Base-by-base conservation (phyloP, 164 flowering plant species). In the Berberis thunbergii region DNA sequence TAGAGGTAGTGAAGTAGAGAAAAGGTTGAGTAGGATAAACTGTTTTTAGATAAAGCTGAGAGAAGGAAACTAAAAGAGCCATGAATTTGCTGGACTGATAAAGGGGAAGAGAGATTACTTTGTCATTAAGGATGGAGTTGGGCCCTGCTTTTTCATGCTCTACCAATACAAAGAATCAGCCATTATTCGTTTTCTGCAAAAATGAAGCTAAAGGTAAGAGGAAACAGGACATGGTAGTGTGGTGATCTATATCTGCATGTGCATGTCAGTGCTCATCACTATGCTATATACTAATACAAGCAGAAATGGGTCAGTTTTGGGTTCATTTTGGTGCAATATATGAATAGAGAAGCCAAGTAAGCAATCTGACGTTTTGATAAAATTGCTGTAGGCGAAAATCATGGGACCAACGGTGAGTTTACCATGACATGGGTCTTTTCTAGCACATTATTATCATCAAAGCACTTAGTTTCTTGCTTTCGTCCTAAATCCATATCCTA, bases 121-220 rank as follows among this genome's bases (percentile, higher is more conserved):
- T 67, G 70, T 45, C 41, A 54, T 41, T 46, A 61, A 67, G 65
- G 62, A 59, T 57, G 53, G 38, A 53, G 45, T 46, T n/a, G 49
- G 39, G 45, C 6, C 39, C 62, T 44, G 49, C 49, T 59, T 59
- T 45, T 13, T 60, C 42, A 4, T 6, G 45, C 10, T 13, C 10
- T 43, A 60, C 26, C 26, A 26, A 26, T 12, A 60, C 9, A 60
- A 44, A 10, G 8, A 60, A 45, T 7, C 26, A 13, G 7, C 7
- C 41, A 26, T 39, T 46, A 11, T 60, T 26, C 49, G 45, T 45
- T 60, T 39, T 41, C 46, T 13, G 4, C 41, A 26, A 3, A 45
- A 5, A 26, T 1, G 13, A 2, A 3, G 45, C 54, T 2, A 0
- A 11, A 26, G 8, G 8, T 40, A 57, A 57, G 45, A 60, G 12